Conservation (phyloP, 257 asterid genomes). For the Forsythia viridissima region DNA sequence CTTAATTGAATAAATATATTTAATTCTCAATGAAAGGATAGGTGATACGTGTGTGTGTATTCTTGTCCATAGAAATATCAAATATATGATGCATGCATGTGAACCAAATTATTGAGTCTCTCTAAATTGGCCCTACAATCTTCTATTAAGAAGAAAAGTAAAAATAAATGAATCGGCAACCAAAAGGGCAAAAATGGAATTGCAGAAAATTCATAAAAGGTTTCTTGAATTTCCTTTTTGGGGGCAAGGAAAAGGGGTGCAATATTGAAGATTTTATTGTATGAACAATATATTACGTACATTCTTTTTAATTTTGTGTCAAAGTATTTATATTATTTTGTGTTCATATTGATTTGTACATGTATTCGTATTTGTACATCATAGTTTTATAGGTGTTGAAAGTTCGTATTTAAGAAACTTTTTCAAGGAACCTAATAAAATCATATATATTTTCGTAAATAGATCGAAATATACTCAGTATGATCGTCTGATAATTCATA, state of each 20-base stretch:
- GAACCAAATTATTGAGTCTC: constrained; percentile 52
- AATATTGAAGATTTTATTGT: background rate
- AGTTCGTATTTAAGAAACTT: background rate
- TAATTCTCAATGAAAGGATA: constrained; percentile 14
- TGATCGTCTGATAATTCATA: too few relatives aligned
- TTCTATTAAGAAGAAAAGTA: constrained; percentile 32
- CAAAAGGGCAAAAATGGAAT: background rate
- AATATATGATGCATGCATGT: constrained; percentile 41
- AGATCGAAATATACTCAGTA: too few relatives aligned
- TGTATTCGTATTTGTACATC: background rate
- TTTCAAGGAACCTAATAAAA: too few relatives aligned
- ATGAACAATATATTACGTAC: background rate
- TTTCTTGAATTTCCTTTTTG: background rate
- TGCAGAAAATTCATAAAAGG: background rate
- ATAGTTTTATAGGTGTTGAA: background rate
- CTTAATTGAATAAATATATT: background rate
- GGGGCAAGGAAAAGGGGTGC: background rate
- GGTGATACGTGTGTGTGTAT: constrained; percentile 18
- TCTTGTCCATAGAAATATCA: constrained; percentile 24
- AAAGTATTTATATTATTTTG: background rate
- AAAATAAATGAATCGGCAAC: constrained; percentile 26
- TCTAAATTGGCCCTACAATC: constrained; percentile 45
- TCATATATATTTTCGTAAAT: too few relatives aligned
- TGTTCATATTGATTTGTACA: background rate
- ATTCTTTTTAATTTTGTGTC: background rate